Evolutionary conservation across 495 filamentous ascomycete species (phyloP).

Genomic region (Penicillium bovifimosum): DNA sequence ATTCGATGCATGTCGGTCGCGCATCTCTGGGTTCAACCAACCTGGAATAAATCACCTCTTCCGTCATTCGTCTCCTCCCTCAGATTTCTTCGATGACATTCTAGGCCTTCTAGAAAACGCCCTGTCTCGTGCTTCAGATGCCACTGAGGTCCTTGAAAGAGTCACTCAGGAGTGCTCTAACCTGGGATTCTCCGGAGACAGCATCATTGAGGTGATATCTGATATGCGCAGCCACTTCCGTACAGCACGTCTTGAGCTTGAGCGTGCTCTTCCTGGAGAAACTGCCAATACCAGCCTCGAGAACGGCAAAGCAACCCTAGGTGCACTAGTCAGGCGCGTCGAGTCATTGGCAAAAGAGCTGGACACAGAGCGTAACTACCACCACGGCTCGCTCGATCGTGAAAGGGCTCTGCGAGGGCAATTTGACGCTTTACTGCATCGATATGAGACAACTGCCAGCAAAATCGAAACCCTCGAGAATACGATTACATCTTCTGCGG

Average conservation of each 20-base stretch:
- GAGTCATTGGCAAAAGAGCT: constrained; percentile 35
- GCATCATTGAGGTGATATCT: constrained; percentile 44
- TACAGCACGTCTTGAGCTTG: constrained; percentile 61
- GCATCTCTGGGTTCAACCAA: constrained; percentile 28
- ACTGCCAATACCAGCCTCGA: constrained; percentile 37
- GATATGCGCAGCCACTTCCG: constrained; percentile 52
- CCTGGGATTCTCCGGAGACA: constrained; percentile 52
- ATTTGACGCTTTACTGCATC: constrained; percentile 36
- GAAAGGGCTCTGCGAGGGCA: constrained; percentile 38
- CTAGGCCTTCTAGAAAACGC: constrained; percentile 29
- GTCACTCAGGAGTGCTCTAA: constrained; percentile 38
- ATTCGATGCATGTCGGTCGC: constrained; percentile 37
- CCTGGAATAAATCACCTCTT: constrained; percentile 31
- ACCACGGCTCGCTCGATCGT: constrained; percentile 28
- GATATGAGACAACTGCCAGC: constrained; percentile 35
- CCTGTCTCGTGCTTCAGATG: constrained; percentile 35
- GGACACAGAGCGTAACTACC: constrained; percentile 23
- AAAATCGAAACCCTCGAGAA: constrained; percentile 49
- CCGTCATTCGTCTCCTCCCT: constrained; percentile 31
- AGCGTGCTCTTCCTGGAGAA: constrained; percentile 63
- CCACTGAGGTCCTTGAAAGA: constrained; percentile 30
- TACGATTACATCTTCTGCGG: constrained; percentile 50
- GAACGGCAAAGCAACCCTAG: constrained; percentile 36
- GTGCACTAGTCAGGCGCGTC: constrained; percentile 33
- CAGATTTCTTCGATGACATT: constrained; percentile 35